Percentiles rank a stretch among this genome's conserved stretches.
Evolutionary conservation across 208 protist species (phyloP).

Genomic region (Zelonia costaricensis): DNA sequence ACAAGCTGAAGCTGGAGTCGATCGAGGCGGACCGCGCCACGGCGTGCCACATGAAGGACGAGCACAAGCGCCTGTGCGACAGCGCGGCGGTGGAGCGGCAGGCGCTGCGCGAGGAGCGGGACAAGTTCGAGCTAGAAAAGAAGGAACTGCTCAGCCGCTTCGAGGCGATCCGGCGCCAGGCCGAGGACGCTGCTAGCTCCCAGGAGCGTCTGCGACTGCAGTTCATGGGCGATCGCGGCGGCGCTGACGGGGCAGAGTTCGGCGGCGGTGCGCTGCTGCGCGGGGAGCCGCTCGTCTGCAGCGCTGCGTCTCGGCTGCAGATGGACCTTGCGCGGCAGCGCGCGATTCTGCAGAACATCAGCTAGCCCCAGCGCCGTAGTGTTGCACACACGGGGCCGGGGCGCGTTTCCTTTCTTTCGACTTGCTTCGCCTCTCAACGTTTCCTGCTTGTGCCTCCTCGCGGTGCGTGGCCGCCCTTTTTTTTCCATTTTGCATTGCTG

Average conservation of each 20-base stretch:
- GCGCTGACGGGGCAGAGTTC: conserved; percentile 12
- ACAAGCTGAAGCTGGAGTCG: conserved; percentile 53
- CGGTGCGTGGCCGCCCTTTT: too few species aligned
- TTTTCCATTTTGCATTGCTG: too few species aligned
- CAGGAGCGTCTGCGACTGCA: conserved; percentile 61
- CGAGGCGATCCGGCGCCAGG: conserved; percentile 61
- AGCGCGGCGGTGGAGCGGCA: conserved; percentile 57
- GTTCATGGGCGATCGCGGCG: conserved; percentile 41
- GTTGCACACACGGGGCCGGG: too few species aligned
- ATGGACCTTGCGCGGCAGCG: conserved; percentile 85
- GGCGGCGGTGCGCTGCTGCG: conserved; percentile 7
- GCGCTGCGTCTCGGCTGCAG: conserved; percentile 59
- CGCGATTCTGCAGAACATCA: conserved; percentile 64
- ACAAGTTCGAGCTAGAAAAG: conserved; percentile 84
- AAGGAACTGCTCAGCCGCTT: conserved; percentile 68
- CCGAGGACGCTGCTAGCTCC: conserved; percentile 59
- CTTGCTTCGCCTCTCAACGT: too few species aligned
- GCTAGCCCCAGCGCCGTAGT: too few species aligned
- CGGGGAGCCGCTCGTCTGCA: conserved; percentile 29
- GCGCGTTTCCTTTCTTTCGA: too few species aligned
- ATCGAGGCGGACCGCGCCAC: conserved; percentile 70
- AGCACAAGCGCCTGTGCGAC: conserved; percentile 59
- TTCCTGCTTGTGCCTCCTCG: too few species aligned
- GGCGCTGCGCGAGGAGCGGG: conserved; percentile 61
- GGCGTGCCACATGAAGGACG: conserved; percentile 51